These are phyloP conservation scores for Vaccinium macrocarpon DNA, from an alignment of 148 eudicot genomes.

Conservation along the genomic window DNA sequence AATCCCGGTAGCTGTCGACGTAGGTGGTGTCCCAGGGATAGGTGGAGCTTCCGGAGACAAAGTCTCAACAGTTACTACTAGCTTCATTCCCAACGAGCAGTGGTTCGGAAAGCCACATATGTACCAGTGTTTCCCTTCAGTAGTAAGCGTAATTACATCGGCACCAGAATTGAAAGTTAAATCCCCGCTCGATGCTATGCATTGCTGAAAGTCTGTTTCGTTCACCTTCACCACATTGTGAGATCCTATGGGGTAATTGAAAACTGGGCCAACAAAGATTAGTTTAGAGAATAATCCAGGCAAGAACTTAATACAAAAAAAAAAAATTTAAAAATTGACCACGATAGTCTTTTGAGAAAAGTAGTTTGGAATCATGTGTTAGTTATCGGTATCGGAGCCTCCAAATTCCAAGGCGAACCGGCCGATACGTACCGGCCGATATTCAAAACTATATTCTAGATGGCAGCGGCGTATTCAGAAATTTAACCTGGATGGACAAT, in stretches of 20 bases:
- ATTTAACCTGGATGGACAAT: no score
- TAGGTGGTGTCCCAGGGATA: background rate
- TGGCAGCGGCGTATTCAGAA: no score
- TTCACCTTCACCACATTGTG: background rate
- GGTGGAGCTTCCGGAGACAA: background rate
- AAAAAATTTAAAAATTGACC: no score
- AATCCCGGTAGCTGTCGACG: background rate
- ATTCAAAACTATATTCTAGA: no score
- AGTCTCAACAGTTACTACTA: background rate
- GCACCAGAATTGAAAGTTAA: background rate
- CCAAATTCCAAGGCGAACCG: no score
- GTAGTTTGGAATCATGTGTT: no score
- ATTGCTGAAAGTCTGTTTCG: background rate
- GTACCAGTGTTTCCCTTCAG: background rate
- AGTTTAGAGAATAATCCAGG: no score
- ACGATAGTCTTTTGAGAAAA: no score
- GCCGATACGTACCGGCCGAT: no score
- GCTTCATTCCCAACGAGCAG: background rate
- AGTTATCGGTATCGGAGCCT: no score
- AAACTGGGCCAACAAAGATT: background rate
- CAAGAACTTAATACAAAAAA: no score
- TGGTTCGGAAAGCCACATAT: background rate
- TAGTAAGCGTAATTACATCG: background rate
- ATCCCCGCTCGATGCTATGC: background rate
- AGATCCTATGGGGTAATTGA: accelerated